A percentile compares a stretch with the other conserved stretches of the same genome.
Evolutionary conservation across 768 basidiomycete genomes (phyloP).

Genomic region (Lactarius evosmus): DNA sequence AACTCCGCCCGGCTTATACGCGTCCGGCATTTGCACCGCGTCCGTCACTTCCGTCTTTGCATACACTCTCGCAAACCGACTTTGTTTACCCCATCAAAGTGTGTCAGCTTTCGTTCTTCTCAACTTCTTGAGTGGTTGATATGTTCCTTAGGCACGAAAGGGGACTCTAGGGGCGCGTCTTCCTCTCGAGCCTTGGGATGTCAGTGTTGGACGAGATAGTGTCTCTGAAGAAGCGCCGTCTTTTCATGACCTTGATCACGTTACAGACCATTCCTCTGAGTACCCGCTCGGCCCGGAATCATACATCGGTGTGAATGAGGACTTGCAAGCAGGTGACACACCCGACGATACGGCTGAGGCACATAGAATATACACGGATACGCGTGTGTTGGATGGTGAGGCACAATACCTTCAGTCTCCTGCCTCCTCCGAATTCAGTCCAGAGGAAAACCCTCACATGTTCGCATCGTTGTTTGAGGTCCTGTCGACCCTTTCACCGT

Average conservation of each 20-base stretch:
- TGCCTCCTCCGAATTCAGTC: slow-evolving; percentile 26
- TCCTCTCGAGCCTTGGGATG: slow-evolving; percentile 44
- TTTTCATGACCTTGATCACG: slow-evolving; percentile 21
- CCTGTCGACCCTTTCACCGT: slow-evolving; percentile 33
- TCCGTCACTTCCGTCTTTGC: slow-evolving; percentile 44
- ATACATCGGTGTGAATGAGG: slow-evolving; percentile 6
- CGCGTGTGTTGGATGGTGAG: slow-evolving; percentile 17
- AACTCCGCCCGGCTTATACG: slow-evolving; percentile 41
- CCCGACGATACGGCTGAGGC: slow-evolving; percentile 4
- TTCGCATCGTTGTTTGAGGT: slow-evolving; percentile 36
- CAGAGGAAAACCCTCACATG: slow-evolving; percentile 35
- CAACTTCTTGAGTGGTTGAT: slow-evolving; percentile 9
- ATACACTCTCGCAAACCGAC: slow-evolving; percentile 39
- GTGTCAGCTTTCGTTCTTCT: slow-evolving; percentile 11
- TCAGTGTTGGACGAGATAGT: slow-evolving; percentile 24
- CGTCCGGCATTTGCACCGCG: slow-evolving; percentile 41
- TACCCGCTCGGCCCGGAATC: slow-evolving; percentile 17
- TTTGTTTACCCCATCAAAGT: slow-evolving; percentile 41
- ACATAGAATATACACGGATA: background rate
- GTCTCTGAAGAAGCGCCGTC: slow-evolving; percentile 14
- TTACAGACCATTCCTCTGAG: slow-evolving; percentile 17
- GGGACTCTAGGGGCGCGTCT: slow-evolving; percentile 43
- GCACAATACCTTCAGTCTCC: slow-evolving; percentile 14
- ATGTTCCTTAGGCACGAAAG: slow-evolving; percentile 37
- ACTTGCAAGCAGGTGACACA: slow-evolving; percentile 10